A percentile compares a stretch with the other conserved stretches of the same genome.
These are phyloP conservation scores for Saitozyma sp. DNA, from an alignment of 768 basidiomycete genomes.

Conservation along the genomic window DNA sequence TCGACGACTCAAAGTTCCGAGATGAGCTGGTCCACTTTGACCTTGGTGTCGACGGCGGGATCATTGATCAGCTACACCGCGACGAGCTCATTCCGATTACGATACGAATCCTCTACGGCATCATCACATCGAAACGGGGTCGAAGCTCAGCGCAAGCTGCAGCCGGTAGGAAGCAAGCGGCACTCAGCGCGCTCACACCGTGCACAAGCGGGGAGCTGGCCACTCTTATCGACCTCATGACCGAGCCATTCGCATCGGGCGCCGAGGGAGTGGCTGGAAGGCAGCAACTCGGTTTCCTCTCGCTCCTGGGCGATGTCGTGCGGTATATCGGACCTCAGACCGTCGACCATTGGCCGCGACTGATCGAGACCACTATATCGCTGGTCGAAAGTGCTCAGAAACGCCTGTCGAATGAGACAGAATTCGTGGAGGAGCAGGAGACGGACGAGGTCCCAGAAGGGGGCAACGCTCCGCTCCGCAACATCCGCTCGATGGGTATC, in stretches of 20 bases:
- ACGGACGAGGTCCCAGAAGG: constrained; percentile 49
- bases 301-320: constrained; percentile 78
- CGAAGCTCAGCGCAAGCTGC: constrained; percentile 62
- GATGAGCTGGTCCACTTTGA: constrained; percentile 77
- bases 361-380: constrained; percentile 69
- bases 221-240: constrained; percentile 81
- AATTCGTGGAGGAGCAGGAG: constrained; percentile 16
- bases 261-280: constrained; percentile 31
- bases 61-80: constrained; percentile 62
- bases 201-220: constrained; percentile 73
- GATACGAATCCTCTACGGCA: constrained; percentile 77
- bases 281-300: constrained; percentile 81
- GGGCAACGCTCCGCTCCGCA: constrained; percentile 57
- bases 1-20: constrained; percentile 86
- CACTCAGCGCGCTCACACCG: constrained; percentile 68
- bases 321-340: constrained; percentile 76
- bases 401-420: constrained; percentile 53
- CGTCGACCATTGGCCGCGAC: constrained; percentile 67
- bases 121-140: constrained; percentile 79
- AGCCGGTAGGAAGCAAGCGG: constrained; percentile 69
- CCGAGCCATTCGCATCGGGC: constrained; percentile 61
- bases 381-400: constrained; percentile 67
- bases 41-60: constrained; percentile 58
- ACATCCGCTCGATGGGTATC: constrained; percentile 76
- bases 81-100: constrained; percentile 67